These are phyloP conservation scores for Ophiostoma tasmaniense DNA, from an alignment of 2,329 filamentous ascomycete species.

Conservation along the genomic window DNA sequence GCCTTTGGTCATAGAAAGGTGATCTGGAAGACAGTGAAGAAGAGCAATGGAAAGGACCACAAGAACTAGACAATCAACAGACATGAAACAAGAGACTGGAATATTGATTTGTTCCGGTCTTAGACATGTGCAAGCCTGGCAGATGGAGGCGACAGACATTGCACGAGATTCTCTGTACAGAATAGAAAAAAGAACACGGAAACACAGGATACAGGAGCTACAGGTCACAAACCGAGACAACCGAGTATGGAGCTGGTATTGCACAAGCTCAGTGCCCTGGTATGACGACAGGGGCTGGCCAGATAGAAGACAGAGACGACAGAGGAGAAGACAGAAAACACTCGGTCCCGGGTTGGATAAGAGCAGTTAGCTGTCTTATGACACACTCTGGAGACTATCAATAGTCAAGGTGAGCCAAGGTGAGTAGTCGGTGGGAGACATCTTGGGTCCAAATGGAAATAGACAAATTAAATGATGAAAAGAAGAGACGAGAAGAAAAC, in stretches of 20 bases:
- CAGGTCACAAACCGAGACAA: constrained; percentile 3
- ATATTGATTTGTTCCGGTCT: constrained; percentile 3
- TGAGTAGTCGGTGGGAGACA: not conserved
- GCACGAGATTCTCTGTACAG: not conserved
- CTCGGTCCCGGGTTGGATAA: not conserved
- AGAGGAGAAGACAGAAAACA: not conserved
- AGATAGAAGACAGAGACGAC: not conserved
- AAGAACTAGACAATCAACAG: not conserved
- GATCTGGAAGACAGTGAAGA: too few relatives aligned
- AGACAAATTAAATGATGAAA: not conserved
- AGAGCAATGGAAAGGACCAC: not conserved
- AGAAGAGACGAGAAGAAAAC: not conserved
- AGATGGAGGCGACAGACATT: not conserved
- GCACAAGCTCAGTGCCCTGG: not conserved
- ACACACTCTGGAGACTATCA: not conserved
- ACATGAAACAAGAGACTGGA: not conserved
- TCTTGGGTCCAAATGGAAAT: not conserved
- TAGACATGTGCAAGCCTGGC: not conserved
- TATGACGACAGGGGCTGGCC: not conserved
- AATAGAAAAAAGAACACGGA: not conserved
- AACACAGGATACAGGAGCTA: not conserved
- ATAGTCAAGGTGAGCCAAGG: not conserved
- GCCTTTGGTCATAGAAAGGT: too few relatives aligned
- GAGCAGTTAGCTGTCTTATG: not conserved
- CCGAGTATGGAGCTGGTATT: not conserved